Conservation (phyloP, 2,329 filamentous ascomycete species). For the Pseudogymnoascus sp. region DNA sequence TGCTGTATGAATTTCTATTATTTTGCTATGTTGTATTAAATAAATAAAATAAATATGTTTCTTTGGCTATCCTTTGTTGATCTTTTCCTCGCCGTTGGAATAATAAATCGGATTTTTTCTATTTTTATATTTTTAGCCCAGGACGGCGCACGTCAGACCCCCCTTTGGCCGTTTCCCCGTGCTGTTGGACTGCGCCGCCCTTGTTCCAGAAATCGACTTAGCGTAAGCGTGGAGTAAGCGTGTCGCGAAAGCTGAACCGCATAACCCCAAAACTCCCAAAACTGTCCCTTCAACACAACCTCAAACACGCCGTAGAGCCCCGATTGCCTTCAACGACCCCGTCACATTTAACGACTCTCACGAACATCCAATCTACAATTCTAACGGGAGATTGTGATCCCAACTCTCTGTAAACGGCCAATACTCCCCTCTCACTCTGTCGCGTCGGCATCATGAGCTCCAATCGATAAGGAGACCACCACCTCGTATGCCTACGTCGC, state of each 20-base stretch:
- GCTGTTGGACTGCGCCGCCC: background rate
- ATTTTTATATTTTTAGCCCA: slow-evolving; percentile 12
- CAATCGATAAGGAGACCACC: slow-evolving; percentile 4
- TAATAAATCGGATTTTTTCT: background rate
- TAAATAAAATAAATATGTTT: background rate
- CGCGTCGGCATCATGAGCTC: slow-evolving; percentile 1
- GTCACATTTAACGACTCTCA: background rate
- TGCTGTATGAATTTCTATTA: no score
- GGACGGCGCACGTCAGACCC: slow-evolving; percentile 8
- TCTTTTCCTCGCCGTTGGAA: background rate
- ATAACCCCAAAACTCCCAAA: slow-evolving; percentile 6
- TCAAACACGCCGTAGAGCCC: background rate
- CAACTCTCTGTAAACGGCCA: background rate
- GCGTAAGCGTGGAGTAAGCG: background rate
- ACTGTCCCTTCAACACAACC: background rate
- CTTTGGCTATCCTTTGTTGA: background rate
- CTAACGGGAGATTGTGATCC: background rate
- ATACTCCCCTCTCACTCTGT: background rate
- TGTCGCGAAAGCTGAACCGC: slow-evolving; percentile 5
- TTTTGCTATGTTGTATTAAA: background rate
- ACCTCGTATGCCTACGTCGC: slow-evolving; percentile 1
- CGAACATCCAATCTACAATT: background rate
- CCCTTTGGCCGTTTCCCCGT: background rate
- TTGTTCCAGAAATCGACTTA: slow-evolving; percentile 8
- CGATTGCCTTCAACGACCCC: slow-evolving; percentile 3